A percentile compares a stretch with the other conserved stretches of the same genome.
Conservation (phyloP, 208 protist species). For the Crithidia thermophila region DNA sequence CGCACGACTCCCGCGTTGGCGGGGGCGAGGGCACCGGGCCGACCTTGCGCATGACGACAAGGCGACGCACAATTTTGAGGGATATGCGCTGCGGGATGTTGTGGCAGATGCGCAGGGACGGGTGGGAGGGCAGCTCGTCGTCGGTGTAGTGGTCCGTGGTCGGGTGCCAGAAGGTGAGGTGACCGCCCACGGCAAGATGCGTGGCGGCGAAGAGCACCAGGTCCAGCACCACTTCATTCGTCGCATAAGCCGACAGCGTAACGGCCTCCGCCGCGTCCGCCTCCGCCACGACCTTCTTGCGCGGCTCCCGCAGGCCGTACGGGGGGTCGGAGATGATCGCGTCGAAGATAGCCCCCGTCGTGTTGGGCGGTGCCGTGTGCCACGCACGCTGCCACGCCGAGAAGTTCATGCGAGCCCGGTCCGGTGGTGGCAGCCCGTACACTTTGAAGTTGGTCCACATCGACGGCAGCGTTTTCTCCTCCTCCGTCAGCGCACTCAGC, state of each 20-base stretch:
- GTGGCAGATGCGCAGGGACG: slow-evolving; percentile 77
- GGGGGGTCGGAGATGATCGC: slow-evolving; percentile 93
- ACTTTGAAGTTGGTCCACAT: slow-evolving; percentile 91
- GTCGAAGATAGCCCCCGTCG: slow-evolving; percentile 77
- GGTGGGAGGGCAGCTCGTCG: slow-evolving; percentile 93
- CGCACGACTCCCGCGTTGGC: slow-evolving; percentile 54
- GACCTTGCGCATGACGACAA: slow-evolving; percentile 72
- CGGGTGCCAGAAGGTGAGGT: slow-evolving; percentile 95
- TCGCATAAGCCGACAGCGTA: slow-evolving; percentile 35
- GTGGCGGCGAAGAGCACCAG: slow-evolving; percentile 93
- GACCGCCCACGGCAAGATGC: slow-evolving; percentile 83
- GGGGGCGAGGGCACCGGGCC: slow-evolving; percentile 34
- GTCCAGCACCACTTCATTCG: slow-evolving; percentile 85
- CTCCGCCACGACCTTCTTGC: slow-evolving; percentile 39
- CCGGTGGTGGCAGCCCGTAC: slow-evolving; percentile 70
- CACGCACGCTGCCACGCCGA: slow-evolving; percentile 52
- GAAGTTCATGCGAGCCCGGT: slow-evolving; percentile 88
- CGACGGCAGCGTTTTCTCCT: slow-evolving; percentile 49
- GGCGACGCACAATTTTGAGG: slow-evolving; percentile 75
- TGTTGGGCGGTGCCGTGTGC: slow-evolving; percentile 15
- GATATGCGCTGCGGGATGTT: slow-evolving; percentile 87
- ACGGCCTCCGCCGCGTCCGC: not conserved
- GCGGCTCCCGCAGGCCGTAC: slow-evolving; percentile 88
- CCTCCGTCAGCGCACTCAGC: slow-evolving; percentile 35
- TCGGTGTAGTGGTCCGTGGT: slow-evolving; percentile 89